phyloP scores from a whole-genome alignment of 345 rosid genomes.

The Cochlearia excelsa region DNA sequence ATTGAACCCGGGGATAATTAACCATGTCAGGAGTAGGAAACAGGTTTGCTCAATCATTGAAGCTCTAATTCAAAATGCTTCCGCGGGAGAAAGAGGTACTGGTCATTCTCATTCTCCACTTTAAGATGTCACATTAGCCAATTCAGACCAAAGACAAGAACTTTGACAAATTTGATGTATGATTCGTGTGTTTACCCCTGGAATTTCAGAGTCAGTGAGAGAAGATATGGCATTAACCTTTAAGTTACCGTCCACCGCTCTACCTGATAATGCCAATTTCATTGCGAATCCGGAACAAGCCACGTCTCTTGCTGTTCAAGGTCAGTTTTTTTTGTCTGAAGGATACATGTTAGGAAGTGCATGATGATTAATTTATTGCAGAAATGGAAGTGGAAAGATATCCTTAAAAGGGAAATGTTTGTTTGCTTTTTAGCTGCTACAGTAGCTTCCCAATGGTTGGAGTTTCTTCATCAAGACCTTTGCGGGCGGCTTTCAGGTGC shows the following conservation, averaged over 20 bases:
- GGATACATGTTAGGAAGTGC: constrained; percentile 15
- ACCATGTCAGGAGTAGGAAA: constrained; percentile 76
- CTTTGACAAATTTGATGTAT: constrained; percentile 24
- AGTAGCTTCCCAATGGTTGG: constrained; percentile 93
- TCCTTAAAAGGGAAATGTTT: constrained; percentile 26
- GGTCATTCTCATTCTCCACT: constrained; percentile 31
- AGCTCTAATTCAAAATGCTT: constrained; percentile 57
- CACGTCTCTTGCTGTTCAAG: constrained; percentile 68
- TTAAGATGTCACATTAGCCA: constrained; percentile 30
- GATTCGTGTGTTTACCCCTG: constrained; percentile 26
- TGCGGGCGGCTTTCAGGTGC: constrained; percentile 85
- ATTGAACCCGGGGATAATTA: constrained; percentile 89
- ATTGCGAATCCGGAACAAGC: constrained; percentile 45
- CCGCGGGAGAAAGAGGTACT: constrained; percentile 35
- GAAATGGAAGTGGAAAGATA: constrained; percentile 27
- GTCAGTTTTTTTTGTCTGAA: constrained; percentile 36
- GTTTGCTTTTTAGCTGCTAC: constrained; percentile 70
- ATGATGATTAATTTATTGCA: constrained; percentile 27
- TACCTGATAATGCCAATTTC: constrained; percentile 44
- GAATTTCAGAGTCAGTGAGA: constrained; percentile 38
- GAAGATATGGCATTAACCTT: constrained; percentile 46
- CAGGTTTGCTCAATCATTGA: constrained; percentile 92
- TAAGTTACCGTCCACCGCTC: constrained; percentile 54
- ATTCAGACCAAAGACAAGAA: constrained; percentile 25
- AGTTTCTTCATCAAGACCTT: constrained; percentile 88